phyloP scores from a whole-genome alignment of 345 rosid species.

The Arabis alpina region DNA sequence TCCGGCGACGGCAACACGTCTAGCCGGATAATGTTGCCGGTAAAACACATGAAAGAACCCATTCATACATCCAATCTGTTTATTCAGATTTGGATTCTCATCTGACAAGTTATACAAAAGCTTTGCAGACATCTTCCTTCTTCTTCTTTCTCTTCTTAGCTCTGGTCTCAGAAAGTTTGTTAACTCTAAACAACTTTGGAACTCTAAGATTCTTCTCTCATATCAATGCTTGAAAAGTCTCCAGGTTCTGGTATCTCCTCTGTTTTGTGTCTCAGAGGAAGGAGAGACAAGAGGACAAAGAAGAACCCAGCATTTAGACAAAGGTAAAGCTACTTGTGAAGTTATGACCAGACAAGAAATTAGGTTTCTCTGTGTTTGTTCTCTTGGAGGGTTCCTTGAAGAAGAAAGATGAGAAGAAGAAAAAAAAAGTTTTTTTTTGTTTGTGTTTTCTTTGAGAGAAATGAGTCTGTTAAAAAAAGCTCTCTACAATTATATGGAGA shows the following conservation, averaged over 20 bases:
- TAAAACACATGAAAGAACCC: slow-evolving; percentile 84
- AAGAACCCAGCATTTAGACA: slow-evolving; percentile 29
- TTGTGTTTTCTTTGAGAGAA: slow-evolving; percentile 45
- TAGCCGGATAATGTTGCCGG: slow-evolving; percentile 61
- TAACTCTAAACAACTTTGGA: slow-evolving; percentile 13
- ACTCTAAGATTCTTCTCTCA: slow-evolving; percentile 29
- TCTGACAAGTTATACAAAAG: slow-evolving; percentile 63
- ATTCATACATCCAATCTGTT: slow-evolving; percentile 89
- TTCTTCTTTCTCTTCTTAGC: slow-evolving; percentile 26
- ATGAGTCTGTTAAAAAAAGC: slow-evolving; percentile 39
- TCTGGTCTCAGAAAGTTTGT: slow-evolving; percentile 18
- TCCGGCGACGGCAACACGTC: slow-evolving; percentile 49
- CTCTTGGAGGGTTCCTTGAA: slow-evolving; percentile 42
- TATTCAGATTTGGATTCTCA: slow-evolving; percentile 70
- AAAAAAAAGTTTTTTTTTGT: slow-evolving; percentile 43
- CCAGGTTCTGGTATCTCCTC: slow-evolving; percentile 6
- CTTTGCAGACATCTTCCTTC: slow-evolving; percentile 67
- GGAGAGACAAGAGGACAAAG: slow-evolving; percentile 43
- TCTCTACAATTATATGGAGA: slow-evolving; percentile 56
- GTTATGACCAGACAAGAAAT: slow-evolving; percentile 45
- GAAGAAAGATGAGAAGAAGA: slow-evolving; percentile 38
- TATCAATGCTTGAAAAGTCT: slow-evolving; percentile 12
- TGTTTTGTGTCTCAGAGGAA: slow-evolving; percentile 22
- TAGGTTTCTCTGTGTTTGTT: slow-evolving; percentile 38
- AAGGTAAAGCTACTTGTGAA: slow-evolving; percentile 40